Evolutionary conservation across 345 rosid species (phyloP).

Genomic region (Kandelia obovata): DNA sequence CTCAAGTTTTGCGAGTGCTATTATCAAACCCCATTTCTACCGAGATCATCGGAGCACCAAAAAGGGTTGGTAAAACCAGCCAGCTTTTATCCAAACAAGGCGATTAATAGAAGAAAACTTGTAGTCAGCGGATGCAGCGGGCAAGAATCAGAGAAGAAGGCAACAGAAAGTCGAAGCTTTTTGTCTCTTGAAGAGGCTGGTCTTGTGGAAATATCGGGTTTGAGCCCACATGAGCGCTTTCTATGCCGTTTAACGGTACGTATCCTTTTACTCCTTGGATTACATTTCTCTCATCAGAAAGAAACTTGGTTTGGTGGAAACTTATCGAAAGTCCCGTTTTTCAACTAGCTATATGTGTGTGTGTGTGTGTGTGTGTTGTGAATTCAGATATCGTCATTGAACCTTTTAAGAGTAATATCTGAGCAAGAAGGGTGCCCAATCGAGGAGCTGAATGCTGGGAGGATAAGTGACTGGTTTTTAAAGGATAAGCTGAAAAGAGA

Average conservation of each 20-base stretch:
- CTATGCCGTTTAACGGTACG: conserved; percentile 82
- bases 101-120: conserved; percentile 11
- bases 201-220: conserved; percentile 71
- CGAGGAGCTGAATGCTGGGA: conserved; percentile 84
- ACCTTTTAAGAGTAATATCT: conserved; percentile 65
- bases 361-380: neutral
- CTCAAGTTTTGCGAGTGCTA: conserved; percentile 16
- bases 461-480: conserved; percentile 78
- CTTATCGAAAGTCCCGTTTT: neutral
- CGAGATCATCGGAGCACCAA: conserved; percentile 13
- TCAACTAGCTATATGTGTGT: neutral
- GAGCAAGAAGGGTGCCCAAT: conserved; percentile 82
- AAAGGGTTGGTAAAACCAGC: neutral
- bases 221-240: conserved; percentile 76
- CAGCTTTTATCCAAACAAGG: conserved; percentile 12
- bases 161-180: conserved; percentile 45
- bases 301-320: neutral
- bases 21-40: conserved; percentile 22
- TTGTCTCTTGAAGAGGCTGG: conserved; percentile 86
- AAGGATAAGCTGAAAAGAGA: conserved; percentile 80
- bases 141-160: conserved; percentile 35
- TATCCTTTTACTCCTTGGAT: neutral
- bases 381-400: conserved; percentile 76
- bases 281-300: neutral
- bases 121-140: conserved; percentile 33